Base-by-base conservation (phyloP, 129 eudicot genomes). In the Flaveria sonorensis region DNA sequence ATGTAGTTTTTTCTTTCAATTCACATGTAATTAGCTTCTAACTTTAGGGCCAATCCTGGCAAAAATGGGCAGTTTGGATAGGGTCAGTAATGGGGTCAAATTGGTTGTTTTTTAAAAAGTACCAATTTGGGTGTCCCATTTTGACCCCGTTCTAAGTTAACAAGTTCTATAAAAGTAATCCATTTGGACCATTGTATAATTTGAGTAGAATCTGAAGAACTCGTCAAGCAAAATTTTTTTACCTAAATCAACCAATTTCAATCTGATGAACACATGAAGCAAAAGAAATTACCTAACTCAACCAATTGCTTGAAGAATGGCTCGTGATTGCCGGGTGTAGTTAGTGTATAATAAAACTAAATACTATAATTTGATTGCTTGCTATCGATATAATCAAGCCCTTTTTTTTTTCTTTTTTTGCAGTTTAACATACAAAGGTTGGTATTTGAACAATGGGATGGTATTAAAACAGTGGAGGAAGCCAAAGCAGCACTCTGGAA, bases 351-450 rank as follows among this genome's bases (percentile, higher is more conserved):
- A 11, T 18, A 53, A 52, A 53, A 53, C 64, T 57, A 9, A 55
- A 7, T 8, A 55, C 39, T 61, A 12, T 26, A 14, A 20, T 30
- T 62, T 13, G 43, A 62, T 14, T 28, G 14, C 14, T 62, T 28
- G 14, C 42, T 19, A 19, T 3, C 20, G 45, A 24, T 12, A 10
- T 62, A 62, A 62, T 62, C 10, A 14, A 28, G 39, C 36, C 0
- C 3, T 30, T 30, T 28, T 30, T 62, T 6, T 56, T 3, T 15
- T 0, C 0, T 30, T 26, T 24, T 12, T 62, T 62, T 14, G 86
- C 88, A 95, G 99, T 91, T 95, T 80, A 91, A 91, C 72, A 86
- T 92, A 80, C 99, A 95, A 47, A 89, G 99, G 86, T 73, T 95
- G 64, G 88, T 92, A n/a, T 95, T 95, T 61, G 99, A 95, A 71